These are phyloP conservation scores for Paramecium primaurelia DNA, from an alignment of 73 alveolate genomes.

Conservation along the genomic window DNA sequence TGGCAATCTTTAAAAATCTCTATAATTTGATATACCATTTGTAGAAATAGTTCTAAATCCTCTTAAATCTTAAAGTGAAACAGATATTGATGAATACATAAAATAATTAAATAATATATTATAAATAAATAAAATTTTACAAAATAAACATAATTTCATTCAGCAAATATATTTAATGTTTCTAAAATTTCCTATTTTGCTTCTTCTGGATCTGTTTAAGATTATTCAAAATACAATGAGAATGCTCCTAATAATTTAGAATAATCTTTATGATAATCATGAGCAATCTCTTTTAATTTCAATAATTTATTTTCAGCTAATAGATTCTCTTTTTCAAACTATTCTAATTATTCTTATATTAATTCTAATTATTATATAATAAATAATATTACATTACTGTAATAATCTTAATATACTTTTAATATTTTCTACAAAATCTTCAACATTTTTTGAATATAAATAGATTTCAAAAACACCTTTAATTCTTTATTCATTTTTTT, in stretches of 20 bases:
- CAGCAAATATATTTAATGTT: neutral
- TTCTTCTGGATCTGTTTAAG: neutral
- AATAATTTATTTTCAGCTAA: neutral
- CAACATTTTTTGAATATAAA: neutral
- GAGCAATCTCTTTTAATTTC: neutral
- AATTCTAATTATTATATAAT: neutral
- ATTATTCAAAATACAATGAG: neutral
- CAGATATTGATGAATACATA: neutral
- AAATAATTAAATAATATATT: neutral
- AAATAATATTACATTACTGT: neutral
- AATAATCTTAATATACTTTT: neutral
- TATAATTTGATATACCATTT: neutral
- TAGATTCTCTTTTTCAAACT: neutral
- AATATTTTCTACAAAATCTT: neutral
- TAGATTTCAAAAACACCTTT: slow-evolving; percentile 20
- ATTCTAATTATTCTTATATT: neutral
- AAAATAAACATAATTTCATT: neutral
- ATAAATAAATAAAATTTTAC: neutral
- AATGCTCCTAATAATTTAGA: slow-evolving; percentile 34
- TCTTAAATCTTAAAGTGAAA: neutral
- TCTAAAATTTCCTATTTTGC: neutral
- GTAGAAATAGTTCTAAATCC: neutral
- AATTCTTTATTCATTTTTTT: neutral
- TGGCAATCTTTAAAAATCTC: neutral
- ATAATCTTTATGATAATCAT: neutral